Conservation (phyloP, 768 basidiomycete genomes). For the Tylopilus sp. region DNA sequence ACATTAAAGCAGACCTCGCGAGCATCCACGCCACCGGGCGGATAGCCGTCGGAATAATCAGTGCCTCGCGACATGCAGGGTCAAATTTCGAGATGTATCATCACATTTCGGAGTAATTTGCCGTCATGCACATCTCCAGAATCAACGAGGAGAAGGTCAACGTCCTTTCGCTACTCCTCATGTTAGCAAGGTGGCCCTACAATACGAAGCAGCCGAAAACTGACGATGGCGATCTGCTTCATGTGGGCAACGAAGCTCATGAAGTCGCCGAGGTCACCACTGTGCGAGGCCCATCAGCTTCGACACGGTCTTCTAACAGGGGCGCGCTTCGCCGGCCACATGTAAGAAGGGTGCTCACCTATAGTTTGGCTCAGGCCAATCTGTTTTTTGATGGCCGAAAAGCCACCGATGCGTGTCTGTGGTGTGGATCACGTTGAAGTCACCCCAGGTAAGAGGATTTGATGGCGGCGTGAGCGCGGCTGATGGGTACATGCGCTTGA, state of each 20-base stretch:
- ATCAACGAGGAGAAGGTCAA: constrained; percentile 84
- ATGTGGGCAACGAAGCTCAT: constrained; percentile 82
- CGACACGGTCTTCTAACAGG: not conserved
- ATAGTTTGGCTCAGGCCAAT: constrained; percentile 75
- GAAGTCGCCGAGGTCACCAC: constrained; percentile 74
- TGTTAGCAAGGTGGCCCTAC: not conserved
- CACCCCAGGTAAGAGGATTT: constrained; percentile 77
- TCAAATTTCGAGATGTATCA: not conserved
- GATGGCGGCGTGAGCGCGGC: constrained; percentile 52
- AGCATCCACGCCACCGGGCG: constrained; percentile 65
- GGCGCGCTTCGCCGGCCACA: not conserved
- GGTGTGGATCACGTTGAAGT: constrained; percentile 83
- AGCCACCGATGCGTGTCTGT: constrained; percentile 85
- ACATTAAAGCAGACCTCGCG: constrained; percentile 51
- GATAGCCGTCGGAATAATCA: constrained; percentile 74
- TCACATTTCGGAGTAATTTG: constrained; percentile 3
- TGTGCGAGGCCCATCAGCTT: constrained; percentile 9
- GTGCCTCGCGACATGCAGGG: constrained; percentile 45
- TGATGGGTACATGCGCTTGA: constrained; percentile 39
- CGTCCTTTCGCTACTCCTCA: constrained; percentile 51
- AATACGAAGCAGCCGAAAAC: constrained; percentile 3
- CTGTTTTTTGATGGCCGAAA: constrained; percentile 75
- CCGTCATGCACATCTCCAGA: constrained; percentile 80
- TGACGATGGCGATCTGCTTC: constrained; percentile 66
- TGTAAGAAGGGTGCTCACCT: constrained; percentile 36